phyloP scores from a whole-genome alignment of 176 grass and related monocot species.

The Zoysia japonica region DNA sequence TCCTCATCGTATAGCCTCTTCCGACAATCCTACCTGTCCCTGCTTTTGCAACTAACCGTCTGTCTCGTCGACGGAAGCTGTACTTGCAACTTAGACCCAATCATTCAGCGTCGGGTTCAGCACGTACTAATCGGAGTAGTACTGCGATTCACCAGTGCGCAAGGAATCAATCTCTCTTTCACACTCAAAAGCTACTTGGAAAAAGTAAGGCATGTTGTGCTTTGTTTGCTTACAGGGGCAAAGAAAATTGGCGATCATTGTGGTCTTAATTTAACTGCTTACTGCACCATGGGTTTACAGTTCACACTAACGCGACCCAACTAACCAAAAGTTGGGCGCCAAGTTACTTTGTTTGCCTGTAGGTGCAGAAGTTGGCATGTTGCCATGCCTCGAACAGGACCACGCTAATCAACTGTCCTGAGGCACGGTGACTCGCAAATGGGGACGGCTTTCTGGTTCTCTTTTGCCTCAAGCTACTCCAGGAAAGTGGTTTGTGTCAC shows the following conservation, averaged over 20 bases:
- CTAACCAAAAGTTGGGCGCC: not conserved
- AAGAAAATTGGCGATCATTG: not conserved
- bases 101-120: not conserved
- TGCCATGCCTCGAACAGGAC: not conserved
- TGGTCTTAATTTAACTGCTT: not conserved
- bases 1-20: not conserved
- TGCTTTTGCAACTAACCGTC: conserved; percentile 26
- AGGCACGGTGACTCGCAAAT: not conserved
- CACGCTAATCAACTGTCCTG: not conserved
- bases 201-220: not conserved
- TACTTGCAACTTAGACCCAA: not conserved
- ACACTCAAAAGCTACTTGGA: not conserved
- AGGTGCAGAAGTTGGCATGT: not conserved
- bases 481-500: not conserved
- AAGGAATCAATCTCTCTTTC: not conserved
- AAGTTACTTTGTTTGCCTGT: not conserved
- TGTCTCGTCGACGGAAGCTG: conserved; percentile 14
- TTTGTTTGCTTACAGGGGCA: not conserved
- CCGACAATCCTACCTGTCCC: not conserved
- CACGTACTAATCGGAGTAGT: not conserved
- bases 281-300: not conserved
- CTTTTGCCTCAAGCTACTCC: not conserved
- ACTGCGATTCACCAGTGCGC: not conserved
- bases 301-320: not conserved
- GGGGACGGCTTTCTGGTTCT: not conserved